A percentile compares a stretch with the other conserved stretches of the same genome.
These are phyloP conservation scores for Heimioporus retisporus DNA, from an alignment of 1,284 basidiomycete species.

Conservation along the genomic window DNA sequence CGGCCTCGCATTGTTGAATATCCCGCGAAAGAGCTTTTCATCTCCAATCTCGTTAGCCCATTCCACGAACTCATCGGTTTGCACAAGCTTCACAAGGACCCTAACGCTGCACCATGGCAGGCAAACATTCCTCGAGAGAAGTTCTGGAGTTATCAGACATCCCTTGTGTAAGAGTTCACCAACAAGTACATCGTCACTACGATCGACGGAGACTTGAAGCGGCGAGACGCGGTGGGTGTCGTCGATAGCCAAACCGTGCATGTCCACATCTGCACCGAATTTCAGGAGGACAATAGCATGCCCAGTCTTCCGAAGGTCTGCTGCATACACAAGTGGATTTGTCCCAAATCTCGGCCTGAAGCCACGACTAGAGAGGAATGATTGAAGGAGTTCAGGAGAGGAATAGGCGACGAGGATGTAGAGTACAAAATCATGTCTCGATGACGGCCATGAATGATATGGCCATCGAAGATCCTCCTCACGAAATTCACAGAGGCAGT, in stretches of 20 bases:
- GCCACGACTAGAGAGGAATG: not conserved
- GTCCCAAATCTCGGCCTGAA: slow-evolving; percentile 1
- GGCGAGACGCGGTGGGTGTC: not conserved
- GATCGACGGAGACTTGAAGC: slow-evolving; percentile 1
- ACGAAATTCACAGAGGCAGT: slow-evolving; percentile 8
- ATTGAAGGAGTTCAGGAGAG: not conserved
- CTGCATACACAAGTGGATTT: slow-evolving; percentile 13
- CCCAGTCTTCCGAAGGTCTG: slow-evolving; percentile 6
- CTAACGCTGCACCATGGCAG: slow-evolving; percentile 1
- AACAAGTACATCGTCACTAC: not conserved
- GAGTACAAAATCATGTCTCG: no score
- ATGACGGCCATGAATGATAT: slow-evolving; percentile 13
- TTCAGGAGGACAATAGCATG: slow-evolving; percentile 2
- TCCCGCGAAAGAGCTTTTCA: not conserved
- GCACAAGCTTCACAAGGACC: not conserved
- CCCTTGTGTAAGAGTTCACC: not conserved
- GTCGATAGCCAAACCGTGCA: not conserved
- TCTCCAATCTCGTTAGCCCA: not conserved
- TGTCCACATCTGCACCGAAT: not conserved
- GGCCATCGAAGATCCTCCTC: slow-evolving; percentile 10
- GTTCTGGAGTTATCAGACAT: not conserved
- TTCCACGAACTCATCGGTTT: slow-evolving; percentile 2
- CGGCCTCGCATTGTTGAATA: slow-evolving; percentile 4
- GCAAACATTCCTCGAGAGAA: not conserved
- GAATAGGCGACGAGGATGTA: slow-evolving; percentile 9